Evolutionary conservation across 805 yeast genomes (phyloP), one percentile per base, ranked within the genome.

Genomic region (Pichia kluyveri): DNA sequence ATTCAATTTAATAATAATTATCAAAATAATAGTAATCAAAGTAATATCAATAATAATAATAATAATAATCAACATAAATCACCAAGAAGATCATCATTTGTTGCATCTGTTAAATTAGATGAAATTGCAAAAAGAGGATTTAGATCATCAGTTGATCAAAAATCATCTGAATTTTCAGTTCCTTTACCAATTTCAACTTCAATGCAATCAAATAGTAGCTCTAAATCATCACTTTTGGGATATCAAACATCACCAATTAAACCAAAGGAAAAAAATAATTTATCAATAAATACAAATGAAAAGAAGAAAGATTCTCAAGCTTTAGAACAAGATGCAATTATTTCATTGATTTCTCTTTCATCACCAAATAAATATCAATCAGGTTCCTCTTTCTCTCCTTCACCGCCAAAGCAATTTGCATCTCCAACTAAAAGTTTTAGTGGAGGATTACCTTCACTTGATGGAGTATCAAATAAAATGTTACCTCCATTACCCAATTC

Each of bases 281-380:
- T 47, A 36, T 36, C 43, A 15, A 12, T 47, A 18, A 18, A 34
- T 14, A 47, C 50, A 40, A 10, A 14, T 27, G 17, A 8, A 11
- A 18, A 40, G 4, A 12, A 34, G 3, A 34, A 34, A 10, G 37
- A 14, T 4, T 34, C 37, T 14, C 10, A 34, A 15, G 9, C 37
- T 14, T 62, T 52, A 60, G 82, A 77, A 52, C 76, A 76, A 55
- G 82, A 77, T 43, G 82, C 82, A 8, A 72, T 77, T 11, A 63
- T 72, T 57, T 75, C 81, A 23, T 65, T 77, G 45, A 77, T 77
- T 71, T 73, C 80, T 38, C 64, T 77, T 39, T 70, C 82, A 8
- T 74, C 80, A 1, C 82, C 82, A 8, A 60, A 59, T 14, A 66
- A 62, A 36, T 53, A 50, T 14, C 48, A 42, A 14, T 43, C 51